Evolutionary conservation across 176 grass and related monocot species (phyloP), one percentile per base, ranked within the genome.

Genomic region (Phoenix roebelenii): DNA sequence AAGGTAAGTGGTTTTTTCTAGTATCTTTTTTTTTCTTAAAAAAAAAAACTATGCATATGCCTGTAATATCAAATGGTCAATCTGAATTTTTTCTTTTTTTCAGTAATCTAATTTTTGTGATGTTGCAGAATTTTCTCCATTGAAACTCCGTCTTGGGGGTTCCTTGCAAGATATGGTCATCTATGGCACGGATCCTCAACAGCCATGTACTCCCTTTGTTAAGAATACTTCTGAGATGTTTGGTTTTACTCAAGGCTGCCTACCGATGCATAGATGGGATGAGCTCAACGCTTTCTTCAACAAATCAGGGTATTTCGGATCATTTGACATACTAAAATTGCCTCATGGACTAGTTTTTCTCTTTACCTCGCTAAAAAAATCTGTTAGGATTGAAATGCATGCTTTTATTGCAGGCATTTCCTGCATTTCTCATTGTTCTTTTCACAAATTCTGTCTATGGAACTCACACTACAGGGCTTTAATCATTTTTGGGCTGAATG

Each of bases 211-310:
- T 1, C 76, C 79, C 0, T 98, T 98, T 59, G 20, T 66, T 16
- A 88, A 85, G 74, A 89, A 88, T 72, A 7, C 57, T 0, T 92
- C 93, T 3, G 78, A 67, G 3, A 79, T 98, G 79, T 92, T 98
- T 55, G 84, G 93, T 28, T 98, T 98, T 57, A 72, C 65, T 0
- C 51, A 80, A 44, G 93, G 93, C 14, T 98, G 93, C 76, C 66
- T 98, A 39, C 82, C 84, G 0, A 55, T 92, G 87, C 25, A 66
- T 54, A 92, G 93, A 88, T 98, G 93, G 88, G 93, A 98, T 22
- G 87, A 85, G 54, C 93, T 98, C 24, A 98, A 89, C 28, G 54
- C 54, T 1, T 92, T 98, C 79, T 92, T 98, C 73, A 50, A 68
- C 19, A 85, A 81, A 57, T 52, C 93, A 10, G 79, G 87, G 93